Evolutionary conservation across 1,284 basidiomycete species (phyloP), one percentile per base, ranked within the genome.

Genomic region (Porphyrellus sp.): DNA sequence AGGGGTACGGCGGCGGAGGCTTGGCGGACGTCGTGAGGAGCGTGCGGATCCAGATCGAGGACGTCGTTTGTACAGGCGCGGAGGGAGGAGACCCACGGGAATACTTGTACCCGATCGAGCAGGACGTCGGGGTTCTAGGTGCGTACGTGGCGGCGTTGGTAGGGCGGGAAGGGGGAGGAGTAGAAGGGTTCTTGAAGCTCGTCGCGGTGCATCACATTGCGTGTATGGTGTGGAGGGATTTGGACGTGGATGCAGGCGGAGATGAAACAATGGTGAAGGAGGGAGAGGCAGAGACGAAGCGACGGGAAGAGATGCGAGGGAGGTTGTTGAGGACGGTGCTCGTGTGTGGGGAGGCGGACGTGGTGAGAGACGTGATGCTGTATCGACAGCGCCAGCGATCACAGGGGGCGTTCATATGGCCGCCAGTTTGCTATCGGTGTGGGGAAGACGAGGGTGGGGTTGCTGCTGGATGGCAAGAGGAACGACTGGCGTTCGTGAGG

Each of bases 181-280:
- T 72, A 43, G 60, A 78, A 4, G 86, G 80, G 0, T 88, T 96
- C 65, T 63, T 93, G 56, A 77, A 80, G 49, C 71, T 82, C 43
- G 69, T 96, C 5, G 92, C 91, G 0, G 61, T 89, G 5, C 91
- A 94, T 65, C 93, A 97, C 63, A 69, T 96, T 21, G 83, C 91
- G 7, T 78, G 75, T 41, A 83, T 77, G 57, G 80, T 93, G 35
- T 94, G 91, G 91, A 74, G 72, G 3, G 86, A 89, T 64, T 61
- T 85, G 59, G 54, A 25, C 3, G 39, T 8, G 18, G 42, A 27
- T 4, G 45, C 8, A 7, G 42, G 2, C 2, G 31, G 1, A 5
- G 16, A 15, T 8, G 2, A 12, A 25, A 35, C 24, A 16, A 8
- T 4, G 21, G 25, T 28, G 11, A 12, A 1, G 34, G 34, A 13